Percentiles rank a stretch among this genome's conserved stretches.
These are phyloP conservation scores for Coemansia sp. DNA, from an alignment of 192 early-diverging fungal genomes.

Conservation along the genomic window DNA sequence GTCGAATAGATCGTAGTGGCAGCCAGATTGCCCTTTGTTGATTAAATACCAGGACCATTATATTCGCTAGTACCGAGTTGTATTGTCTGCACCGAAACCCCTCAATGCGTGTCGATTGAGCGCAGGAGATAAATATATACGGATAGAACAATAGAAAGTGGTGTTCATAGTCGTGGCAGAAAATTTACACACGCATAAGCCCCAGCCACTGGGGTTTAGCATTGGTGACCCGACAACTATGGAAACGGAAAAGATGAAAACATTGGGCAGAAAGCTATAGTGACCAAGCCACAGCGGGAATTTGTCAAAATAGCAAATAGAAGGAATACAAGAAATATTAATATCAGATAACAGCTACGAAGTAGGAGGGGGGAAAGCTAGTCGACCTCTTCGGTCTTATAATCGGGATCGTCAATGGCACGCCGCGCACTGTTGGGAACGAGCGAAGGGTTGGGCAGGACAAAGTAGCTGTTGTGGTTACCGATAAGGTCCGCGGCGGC, in stretches of 20 bases:
- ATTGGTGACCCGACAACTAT: neutral
- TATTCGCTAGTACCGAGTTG: neutral
- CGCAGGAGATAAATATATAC: neutral
- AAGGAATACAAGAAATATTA: constrained; percentile 3
- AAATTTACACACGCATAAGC: neutral
- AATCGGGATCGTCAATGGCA: constrained; percentile 25
- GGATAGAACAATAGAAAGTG: neutral
- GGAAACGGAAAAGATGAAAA: neutral
- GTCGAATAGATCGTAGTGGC: constrained; percentile 32
- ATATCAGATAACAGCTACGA: constrained; percentile 1
- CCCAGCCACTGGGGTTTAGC: neutral
- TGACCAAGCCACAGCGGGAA: neutral
- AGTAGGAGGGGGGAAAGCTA: neutral
- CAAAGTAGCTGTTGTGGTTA: constrained; percentile 58
- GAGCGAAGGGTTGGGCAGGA: constrained; percentile 58
- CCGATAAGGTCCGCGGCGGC: constrained; percentile 65
- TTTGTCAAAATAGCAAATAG: neutral
- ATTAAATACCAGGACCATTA: constrained; percentile 45
- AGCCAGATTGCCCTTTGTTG: constrained; percentile 47
- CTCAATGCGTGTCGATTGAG: neutral
- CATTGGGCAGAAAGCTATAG: neutral
- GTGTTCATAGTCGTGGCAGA: neutral
- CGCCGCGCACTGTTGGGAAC: constrained; percentile 15
- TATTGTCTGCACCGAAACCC: neutral
- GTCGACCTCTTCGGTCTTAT: constrained; percentile 34